Conservation (phyloP, 352 stramenopile genomes). For the Pythium dissotocum region DNA sequence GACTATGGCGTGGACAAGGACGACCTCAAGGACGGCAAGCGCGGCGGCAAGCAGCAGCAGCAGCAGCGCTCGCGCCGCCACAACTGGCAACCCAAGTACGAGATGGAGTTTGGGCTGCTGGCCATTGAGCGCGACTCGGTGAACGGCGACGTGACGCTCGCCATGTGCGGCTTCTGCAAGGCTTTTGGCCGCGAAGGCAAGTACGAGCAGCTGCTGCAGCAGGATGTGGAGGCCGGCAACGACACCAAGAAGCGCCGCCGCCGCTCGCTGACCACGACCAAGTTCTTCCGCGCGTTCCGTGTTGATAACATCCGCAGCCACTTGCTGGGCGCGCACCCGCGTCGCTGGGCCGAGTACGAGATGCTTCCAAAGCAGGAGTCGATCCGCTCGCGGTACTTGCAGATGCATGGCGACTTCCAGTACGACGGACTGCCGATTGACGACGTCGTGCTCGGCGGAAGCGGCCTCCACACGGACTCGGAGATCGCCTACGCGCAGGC, state of each 20-base stretch:
- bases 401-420: constrained; percentile 63
- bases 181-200: constrained; percentile 76
- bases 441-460: constrained; percentile 64
- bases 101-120: constrained; percentile 76
- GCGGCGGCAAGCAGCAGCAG: constrained; percentile 23
- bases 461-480: constrained; percentile 48
- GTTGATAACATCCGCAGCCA: constrained; percentile 89
- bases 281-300: constrained; percentile 85
- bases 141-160: constrained; percentile 70
- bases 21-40: constrained; percentile 37
- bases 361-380: constrained; percentile 76
- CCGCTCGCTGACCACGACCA: constrained; percentile 80
- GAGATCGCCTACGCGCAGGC: constrained; percentile 66
- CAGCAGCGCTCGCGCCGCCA: constrained; percentile 53
- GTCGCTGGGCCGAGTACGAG: constrained; percentile 78
- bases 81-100: constrained; percentile 83
- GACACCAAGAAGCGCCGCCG: constrained; percentile 76
- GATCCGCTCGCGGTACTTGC: constrained; percentile 54
- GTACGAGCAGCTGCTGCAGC: constrained; percentile 67
- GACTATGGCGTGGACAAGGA: constrained; percentile 36
- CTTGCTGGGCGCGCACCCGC: constrained; percentile 69
- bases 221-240: constrained; percentile 41
- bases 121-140: constrained; percentile 67
- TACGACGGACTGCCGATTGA: constrained; percentile 72
- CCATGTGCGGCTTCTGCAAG: constrained; percentile 87